phyloP scores from a whole-genome alignment of 2,329 filamentous ascomycete species.

The Boeremia exigua region DNA sequence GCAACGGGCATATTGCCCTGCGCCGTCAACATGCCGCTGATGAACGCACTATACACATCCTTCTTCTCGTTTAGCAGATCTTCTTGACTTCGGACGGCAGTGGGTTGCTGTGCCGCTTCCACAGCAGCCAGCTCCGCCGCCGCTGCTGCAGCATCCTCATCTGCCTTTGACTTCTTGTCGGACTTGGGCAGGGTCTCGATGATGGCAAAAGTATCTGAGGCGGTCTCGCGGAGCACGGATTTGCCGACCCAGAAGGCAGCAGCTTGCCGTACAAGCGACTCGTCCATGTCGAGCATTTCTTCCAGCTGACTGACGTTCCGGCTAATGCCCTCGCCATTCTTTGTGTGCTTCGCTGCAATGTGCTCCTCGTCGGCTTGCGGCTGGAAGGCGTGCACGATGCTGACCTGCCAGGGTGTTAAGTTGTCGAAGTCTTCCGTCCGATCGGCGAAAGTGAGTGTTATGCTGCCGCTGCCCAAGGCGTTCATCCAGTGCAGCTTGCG shows the following conservation, averaged over 20 bases:
- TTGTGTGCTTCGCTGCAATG: constrained; percentile 19
- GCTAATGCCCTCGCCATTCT: constrained; percentile 39
- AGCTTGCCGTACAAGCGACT: constrained; percentile 71
- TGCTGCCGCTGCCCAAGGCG: constrained; percentile 76
- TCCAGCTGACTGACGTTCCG: constrained; percentile 56
- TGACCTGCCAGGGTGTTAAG: constrained; percentile 84
- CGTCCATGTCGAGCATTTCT: constrained; percentile 70
- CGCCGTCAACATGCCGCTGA: constrained; percentile 94
- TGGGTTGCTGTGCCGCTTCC: constrained; percentile 51
- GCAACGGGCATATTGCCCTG: constrained; percentile 81
- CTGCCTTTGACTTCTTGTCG: constrained; percentile 24
- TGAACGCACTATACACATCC: constrained; percentile 87
- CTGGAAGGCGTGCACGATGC: constrained; percentile 84
- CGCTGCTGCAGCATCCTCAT: constrained; percentile 46
- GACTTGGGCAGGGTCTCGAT: constrained; percentile 60
- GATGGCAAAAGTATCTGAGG: constrained; percentile 65
- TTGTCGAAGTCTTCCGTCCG: constrained; percentile 75
- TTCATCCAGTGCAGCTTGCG: constrained; percentile 90
- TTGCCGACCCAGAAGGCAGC: constrained; percentile 75
- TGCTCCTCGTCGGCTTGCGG: constrained; percentile 48
- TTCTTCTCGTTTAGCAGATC: constrained; percentile 71
- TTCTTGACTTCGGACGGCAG: constrained; percentile 58
- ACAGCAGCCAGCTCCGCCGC: constrained; percentile 45
- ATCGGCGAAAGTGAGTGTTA: constrained; percentile 84
- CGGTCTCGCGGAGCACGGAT: constrained; percentile 64